A percentile compares a stretch with the other conserved stretches of the same genome.
Conservation (phyloP, 768 basidiomycete species). For the Trametes gibbosa region DNA sequence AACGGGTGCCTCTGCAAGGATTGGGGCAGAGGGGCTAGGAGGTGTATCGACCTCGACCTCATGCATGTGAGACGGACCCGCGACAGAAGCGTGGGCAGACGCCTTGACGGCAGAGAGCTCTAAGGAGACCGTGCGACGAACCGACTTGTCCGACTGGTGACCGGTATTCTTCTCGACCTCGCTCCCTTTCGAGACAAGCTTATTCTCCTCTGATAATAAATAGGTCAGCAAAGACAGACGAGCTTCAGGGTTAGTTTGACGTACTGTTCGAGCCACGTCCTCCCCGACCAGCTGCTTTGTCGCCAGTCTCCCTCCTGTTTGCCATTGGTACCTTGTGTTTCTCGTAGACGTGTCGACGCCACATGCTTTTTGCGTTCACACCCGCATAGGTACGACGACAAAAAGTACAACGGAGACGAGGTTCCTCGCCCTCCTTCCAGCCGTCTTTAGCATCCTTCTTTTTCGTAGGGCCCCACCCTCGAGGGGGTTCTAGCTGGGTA, state of each 20-base stretch:
- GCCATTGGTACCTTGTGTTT: constrained; percentile 91
- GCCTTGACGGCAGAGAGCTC: not conserved
- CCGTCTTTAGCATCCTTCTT: constrained; percentile 75
- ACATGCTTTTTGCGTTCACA: constrained; percentile 90
- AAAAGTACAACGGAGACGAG: constrained; percentile 78
- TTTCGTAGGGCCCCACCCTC: constrained; percentile 86
- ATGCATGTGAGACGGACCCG: not conserved
- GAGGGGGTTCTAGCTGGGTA: constrained; percentile 73
- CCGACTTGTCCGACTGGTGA: not conserved
- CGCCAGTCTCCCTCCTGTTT: constrained; percentile 71
- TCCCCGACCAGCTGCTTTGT: constrained; percentile 48
- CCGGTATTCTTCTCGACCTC: not conserved
- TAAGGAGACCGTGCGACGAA: constrained; percentile 5
- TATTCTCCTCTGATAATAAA: constrained; percentile 19
- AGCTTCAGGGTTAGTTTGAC: constrained; percentile 24
- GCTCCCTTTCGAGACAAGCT: not conserved
- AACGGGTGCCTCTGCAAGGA: not conserved
- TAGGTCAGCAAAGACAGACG: not conserved
- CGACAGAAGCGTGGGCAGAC: not conserved
- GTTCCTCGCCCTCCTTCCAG: constrained; percentile 81
- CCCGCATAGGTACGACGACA: constrained; percentile 82
- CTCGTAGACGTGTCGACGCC: constrained; percentile 84
- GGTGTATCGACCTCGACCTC: not conserved
- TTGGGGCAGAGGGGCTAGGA: not conserved
- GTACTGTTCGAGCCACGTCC: constrained; percentile 65